Evolutionary conservation across 305 asterid genomes (phyloP), one percentile per base, ranked within the genome.

Genomic region (Stenogyne calaminthoides): DNA sequence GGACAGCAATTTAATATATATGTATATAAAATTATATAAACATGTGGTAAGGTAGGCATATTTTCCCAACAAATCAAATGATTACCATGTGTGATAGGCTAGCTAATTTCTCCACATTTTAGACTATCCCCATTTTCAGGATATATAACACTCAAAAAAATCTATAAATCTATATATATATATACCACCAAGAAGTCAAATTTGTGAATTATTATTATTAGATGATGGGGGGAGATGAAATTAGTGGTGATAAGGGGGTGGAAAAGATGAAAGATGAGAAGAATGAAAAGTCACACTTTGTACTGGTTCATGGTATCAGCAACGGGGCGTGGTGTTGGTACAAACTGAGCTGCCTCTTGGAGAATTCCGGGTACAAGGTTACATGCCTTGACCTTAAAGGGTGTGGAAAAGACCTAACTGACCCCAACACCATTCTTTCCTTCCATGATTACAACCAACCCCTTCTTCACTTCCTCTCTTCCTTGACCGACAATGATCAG

Each of bases 251-350:
- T 46, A 46, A 12, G n/a, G 18, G 4, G 51, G 12, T 7, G 46
- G 9, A 8, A 0, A 39, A 0, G 51, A 2, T 42, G 49, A 42
- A 11, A 3, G 51, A 44, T 0, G 14, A 9, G 29, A 25, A 25
- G 32, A 27, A 27, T 32, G 36, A 32, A 32, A 32, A 6, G 36
- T 32, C 42, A 37, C 42, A 93, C 86, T 93, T 93, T 15, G 98
- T 93, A 14, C 76, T 93, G 25, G 73, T 93, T 5, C 98, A 93
- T 32, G 98, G 98, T 15, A 6, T 89, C 0, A 22, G 85, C 0
- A 88, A 88, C 2, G 98, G 98, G 5, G 95, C 82, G 3, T 93
- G 97, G 98, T 87, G 96, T 74, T 93, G 98, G 96, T 93, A 89
- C 86, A 93, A 89, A 73, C 76, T 93, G 22, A 80, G 70, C 70